A percentile compares a stretch with the other conserved stretches of the same genome.
phyloP scores from a whole-genome alignment of 2,329 filamentous ascomycete genomes.

The Achaetomium macrosporum region DNA sequence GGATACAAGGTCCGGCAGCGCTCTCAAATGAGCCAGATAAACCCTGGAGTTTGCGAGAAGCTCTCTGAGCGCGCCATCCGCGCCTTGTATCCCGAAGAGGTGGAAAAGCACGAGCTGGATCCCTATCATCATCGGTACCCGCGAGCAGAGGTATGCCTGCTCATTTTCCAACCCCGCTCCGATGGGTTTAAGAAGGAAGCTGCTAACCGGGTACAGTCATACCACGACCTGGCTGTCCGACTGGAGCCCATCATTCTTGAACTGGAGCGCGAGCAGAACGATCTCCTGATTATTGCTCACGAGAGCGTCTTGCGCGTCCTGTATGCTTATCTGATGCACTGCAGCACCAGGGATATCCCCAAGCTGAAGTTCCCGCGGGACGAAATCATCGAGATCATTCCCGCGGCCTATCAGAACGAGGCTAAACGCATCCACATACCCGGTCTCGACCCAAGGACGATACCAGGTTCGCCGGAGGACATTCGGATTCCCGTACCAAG shows the following conservation, averaged over 20 bases:
- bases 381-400: constrained; percentile 98
- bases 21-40: constrained; percentile 94
- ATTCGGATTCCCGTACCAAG: constrained; percentile 68
- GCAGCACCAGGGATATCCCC: constrained; percentile 90
- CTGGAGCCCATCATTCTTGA: constrained; percentile 97
- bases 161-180: constrained; percentile 7
- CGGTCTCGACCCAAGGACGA: constrained; percentile 56
- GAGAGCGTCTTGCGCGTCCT: constrained; percentile 95
- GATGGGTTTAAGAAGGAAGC: neutral
- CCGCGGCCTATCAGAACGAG: constrained; percentile 94
- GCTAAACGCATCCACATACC: constrained; percentile 86
- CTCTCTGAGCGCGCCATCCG: constrained; percentile 80
- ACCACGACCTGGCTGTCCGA: constrained; percentile 96
- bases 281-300: constrained; percentile 96
- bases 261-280: constrained; percentile 91
- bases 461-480: constrained; percentile 74
- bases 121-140: constrained; percentile 97
- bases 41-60: constrained; percentile 92
- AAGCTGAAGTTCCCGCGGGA: constrained; percentile 89
- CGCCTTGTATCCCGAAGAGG: constrained; percentile 79
- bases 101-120: constrained; percentile 85
- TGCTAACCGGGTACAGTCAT: constrained; percentile 56
- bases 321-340: constrained; percentile 98
- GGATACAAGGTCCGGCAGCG: constrained; percentile 86
- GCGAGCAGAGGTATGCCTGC: constrained; percentile 69